Evolutionary conservation across 2,329 filamentous ascomycete genomes (phyloP).

Genomic region (Metarhizium robertsii): DNA sequence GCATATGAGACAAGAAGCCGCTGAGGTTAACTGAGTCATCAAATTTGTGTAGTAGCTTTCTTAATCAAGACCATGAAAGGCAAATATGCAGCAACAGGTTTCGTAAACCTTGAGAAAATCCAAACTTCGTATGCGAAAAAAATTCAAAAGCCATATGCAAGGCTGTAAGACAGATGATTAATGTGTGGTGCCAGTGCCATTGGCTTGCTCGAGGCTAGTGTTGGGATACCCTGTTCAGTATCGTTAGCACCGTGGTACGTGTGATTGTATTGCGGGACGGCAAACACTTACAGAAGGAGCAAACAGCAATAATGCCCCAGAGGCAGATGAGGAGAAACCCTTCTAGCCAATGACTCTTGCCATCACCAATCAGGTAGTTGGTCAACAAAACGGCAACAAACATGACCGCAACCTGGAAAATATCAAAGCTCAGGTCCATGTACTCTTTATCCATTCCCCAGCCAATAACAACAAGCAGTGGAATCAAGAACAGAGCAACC

Average conservation of each 20-base stretch:
- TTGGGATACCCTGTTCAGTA: conserved; percentile 7
- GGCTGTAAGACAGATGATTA: background rate
- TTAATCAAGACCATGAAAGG: no score
- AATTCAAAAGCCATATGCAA: background rate
- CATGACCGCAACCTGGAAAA: conserved; percentile 78
- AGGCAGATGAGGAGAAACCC: conserved; percentile 66
- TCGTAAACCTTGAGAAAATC: no score
- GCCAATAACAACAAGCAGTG: conserved; percentile 65
- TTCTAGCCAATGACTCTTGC: conserved; percentile 75
- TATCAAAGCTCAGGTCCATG: conserved; percentile 80
- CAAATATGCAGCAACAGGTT: no score
- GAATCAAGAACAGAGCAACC: conserved; percentile 70
- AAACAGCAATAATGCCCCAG: conserved; percentile 70
- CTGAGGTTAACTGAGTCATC: no score
- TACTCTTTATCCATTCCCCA: conserved; percentile 63
- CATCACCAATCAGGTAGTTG: conserved; percentile 78
- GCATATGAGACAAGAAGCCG: no score
- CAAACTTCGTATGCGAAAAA: background rate
- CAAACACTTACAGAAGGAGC: conserved; percentile 47
- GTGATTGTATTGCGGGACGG: background rate
- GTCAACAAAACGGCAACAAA: conserved; percentile 78
- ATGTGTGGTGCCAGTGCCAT: background rate
- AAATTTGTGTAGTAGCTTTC: no score
- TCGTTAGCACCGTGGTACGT: background rate
- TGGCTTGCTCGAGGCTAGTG: conserved; percentile 3